These are phyloP conservation scores for Nakazawaea populi DNA, from an alignment of 805 yeast genomes.

Conservation along the genomic window DNA sequence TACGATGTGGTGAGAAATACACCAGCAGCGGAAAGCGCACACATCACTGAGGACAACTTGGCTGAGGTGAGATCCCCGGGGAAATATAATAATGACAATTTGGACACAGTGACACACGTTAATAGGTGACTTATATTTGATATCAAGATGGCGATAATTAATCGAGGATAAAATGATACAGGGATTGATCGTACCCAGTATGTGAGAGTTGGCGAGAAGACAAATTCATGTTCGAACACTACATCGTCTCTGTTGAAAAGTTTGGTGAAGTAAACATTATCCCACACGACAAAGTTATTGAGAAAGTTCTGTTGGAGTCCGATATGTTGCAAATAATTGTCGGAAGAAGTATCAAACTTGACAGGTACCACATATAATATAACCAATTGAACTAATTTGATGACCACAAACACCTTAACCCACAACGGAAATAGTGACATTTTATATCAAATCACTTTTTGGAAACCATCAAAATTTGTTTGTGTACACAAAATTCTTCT, in stretches of 20 bases:
- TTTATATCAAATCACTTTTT: background rate
- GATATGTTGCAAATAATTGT: conserved; percentile 7
- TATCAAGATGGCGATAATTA: conserved; percentile 41
- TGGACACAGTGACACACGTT: conserved; percentile 42
- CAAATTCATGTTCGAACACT: conserved; percentile 80
- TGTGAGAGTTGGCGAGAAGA: conserved; percentile 80
- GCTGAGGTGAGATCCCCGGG: conserved; percentile 10
- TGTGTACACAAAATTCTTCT: background rate
- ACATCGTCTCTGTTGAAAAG: conserved; percentile 35
- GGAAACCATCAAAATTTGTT: background rate
- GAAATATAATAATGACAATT: conserved; percentile 32
- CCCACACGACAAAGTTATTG: conserved; percentile 72
- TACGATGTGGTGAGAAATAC: conserved; percentile 70
- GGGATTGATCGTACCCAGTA: conserved; percentile 28
- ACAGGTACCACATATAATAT: conserved; percentile 34
- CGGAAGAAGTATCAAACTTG: conserved; percentile 45
- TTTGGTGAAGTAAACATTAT: conserved; percentile 68
- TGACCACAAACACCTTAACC: conserved; percentile 19
- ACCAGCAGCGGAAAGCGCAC: conserved; percentile 71
- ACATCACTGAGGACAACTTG: conserved; percentile 27
- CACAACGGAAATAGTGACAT: background rate
- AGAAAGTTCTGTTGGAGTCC: conserved; percentile 23
- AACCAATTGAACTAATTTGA: conserved; percentile 32
- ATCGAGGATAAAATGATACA: conserved; percentile 31
- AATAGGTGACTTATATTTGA: conserved; percentile 48